These are phyloP conservation scores for Globisporangium rhizosaccharum DNA, from an alignment of 352 stramenopile species.

Conservation along the genomic window DNA sequence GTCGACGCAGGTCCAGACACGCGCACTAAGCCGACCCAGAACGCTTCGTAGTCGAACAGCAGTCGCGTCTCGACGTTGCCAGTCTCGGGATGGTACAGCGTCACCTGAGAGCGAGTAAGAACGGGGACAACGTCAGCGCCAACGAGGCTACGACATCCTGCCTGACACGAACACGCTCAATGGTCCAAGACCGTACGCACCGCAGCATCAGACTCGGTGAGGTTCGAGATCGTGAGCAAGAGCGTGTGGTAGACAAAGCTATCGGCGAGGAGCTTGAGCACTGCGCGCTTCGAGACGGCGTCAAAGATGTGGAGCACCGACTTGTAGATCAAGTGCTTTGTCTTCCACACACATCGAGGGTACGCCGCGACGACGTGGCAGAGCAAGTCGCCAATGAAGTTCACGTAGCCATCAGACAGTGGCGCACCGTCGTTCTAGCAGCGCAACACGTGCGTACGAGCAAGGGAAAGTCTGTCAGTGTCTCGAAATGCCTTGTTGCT, in stretches of 20 bases:
- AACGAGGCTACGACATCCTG: neutral
- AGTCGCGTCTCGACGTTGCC: slow-evolving; percentile 63
- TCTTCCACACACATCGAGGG: slow-evolving; percentile 54
- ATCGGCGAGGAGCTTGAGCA: slow-evolving; percentile 35
- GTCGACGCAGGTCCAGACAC: neutral
- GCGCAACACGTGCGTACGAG: neutral
- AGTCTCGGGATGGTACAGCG: slow-evolving; percentile 75
- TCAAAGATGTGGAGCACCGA: slow-evolving; percentile 38
- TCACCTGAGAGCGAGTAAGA: slow-evolving; percentile 17
- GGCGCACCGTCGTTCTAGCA: slow-evolving; percentile 18
- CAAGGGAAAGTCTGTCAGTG: neutral
- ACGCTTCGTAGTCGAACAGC: slow-evolving; percentile 69
- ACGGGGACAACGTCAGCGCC: neutral
- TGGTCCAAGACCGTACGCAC: neutral
- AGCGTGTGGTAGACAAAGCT: slow-evolving; percentile 54
- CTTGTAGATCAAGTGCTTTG: slow-evolving; percentile 50
- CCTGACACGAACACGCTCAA: too few species aligned
- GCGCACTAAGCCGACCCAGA: slow-evolving; percentile 37
- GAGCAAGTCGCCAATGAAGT: slow-evolving; percentile 48
- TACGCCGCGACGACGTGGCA: slow-evolving; percentile 63
- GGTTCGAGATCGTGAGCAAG: slow-evolving; percentile 63
- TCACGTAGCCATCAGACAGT: slow-evolving; percentile 44
- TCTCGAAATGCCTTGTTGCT: neutral
- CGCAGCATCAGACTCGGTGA: slow-evolving; percentile 30
- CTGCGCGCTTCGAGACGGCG: slow-evolving; percentile 29